A percentile compares a stretch with the other conserved stretches of the same genome.
phyloP scores from a whole-genome alignment of 352 stramenopile species.

The Aphanomyces invadans region DNA sequence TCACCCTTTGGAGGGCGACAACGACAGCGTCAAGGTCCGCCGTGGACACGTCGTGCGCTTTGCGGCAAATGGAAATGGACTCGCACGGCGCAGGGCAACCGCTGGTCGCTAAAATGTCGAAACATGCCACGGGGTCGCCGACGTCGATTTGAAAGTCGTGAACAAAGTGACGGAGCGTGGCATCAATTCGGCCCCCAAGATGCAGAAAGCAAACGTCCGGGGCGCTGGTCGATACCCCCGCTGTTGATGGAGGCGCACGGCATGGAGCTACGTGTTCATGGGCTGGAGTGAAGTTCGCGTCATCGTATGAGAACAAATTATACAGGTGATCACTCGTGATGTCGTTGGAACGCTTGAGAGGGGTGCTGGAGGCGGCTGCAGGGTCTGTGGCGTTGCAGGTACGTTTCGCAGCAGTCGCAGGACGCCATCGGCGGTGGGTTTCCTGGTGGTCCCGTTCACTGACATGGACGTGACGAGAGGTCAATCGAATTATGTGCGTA shows the following conservation, averaged over 20 bases:
- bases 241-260: neutral
- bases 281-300: no score
- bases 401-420: slow-evolving; percentile 7
- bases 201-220: slow-evolving; percentile 13
- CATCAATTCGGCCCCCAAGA: slow-evolving; percentile 7
- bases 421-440: neutral
- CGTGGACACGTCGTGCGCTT: neutral
- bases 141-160: neutral
- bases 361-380: neutral
- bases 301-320: no score
- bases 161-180: neutral
- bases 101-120: neutral
- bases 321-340: no score
- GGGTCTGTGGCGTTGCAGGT: neutral
- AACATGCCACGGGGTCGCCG: neutral
- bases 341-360: neutral
- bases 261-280: neutral
- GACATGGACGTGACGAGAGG: neutral
- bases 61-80: neutral
- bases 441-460: neutral
- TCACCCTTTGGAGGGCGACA: neutral
- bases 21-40: neutral
- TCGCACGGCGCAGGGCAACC: neutral
- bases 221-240: neutral
- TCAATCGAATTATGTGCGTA: neutral